Evolutionary conservation across 2,329 filamentous ascomycete species (phyloP).

Genomic region (Blastomyces emzantsi): DNA sequence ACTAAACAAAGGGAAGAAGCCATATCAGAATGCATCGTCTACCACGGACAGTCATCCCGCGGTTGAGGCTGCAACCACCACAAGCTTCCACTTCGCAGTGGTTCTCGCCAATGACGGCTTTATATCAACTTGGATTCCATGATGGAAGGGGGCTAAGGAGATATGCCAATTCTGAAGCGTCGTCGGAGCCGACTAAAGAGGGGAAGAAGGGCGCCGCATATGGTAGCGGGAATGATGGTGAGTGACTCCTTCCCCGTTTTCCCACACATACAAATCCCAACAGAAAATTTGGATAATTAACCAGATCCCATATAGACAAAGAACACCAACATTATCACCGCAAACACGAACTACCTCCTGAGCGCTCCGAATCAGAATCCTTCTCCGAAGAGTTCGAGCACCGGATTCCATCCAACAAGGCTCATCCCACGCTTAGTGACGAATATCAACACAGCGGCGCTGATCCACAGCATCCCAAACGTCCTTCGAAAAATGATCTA

Average conservation of each 20-base stretch:
- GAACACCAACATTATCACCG: conserved; percentile 10
- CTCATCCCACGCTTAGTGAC: conserved; percentile 15
- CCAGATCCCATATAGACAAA: neutral
- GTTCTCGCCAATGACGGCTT: neutral
- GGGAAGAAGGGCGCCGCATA: neutral
- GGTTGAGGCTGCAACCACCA: neutral
- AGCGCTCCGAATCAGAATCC: conserved; percentile 12
- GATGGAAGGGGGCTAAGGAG: neutral
- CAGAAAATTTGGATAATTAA: neutral
- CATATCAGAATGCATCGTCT: neutral
- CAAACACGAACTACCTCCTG: conserved; percentile 10
- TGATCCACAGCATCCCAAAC: conserved; percentile 15
- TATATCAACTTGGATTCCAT: neutral
- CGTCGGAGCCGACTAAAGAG: neutral
- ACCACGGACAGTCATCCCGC: neutral
- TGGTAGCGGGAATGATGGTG: conserved; percentile 1
- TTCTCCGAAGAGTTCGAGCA: conserved; percentile 17
- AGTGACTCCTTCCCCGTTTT: neutral
- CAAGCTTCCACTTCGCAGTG: neutral
- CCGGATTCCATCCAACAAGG: conserved; percentile 17
- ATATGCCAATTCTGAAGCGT: neutral
- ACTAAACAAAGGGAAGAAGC: neutral
- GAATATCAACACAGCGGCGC: conserved; percentile 17
- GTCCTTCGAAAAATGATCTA: conserved; percentile 13
- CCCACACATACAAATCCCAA: neutral